Evolutionary conservation across 371 early-diverging fungal genomes (phyloP).

Genomic region (Chytridiales sp.): DNA sequence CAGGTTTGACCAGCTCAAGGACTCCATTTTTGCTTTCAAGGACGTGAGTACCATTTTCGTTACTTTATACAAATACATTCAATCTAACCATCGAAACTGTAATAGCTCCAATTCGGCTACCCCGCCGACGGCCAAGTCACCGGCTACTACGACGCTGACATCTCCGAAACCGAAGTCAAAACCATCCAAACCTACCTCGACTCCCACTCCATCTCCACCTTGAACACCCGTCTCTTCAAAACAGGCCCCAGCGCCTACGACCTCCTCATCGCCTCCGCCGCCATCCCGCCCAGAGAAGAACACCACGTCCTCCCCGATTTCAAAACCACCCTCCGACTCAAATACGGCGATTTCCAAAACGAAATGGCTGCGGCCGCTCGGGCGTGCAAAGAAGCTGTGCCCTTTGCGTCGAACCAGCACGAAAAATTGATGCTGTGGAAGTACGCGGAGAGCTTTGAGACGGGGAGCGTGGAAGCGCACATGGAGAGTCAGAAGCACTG

Average conservation of each 20-base stretch:
- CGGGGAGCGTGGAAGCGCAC: slow-evolving; percentile 60
- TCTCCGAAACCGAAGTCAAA: slow-evolving; percentile 55
- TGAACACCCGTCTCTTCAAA: slow-evolving; percentile 53
- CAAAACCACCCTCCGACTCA: slow-evolving; percentile 44
- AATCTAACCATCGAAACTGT: not conserved
- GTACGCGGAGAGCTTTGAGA: slow-evolving; percentile 52
- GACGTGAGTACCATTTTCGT: slow-evolving; percentile 36
- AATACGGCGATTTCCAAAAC: slow-evolving; percentile 51
- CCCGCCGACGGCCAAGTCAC: slow-evolving; percentile 62
- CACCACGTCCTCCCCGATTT: slow-evolving; percentile 22
- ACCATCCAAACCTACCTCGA: slow-evolving; percentile 53
- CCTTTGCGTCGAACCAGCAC: slow-evolving; percentile 53
- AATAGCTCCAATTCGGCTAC: slow-evolving; percentile 53
- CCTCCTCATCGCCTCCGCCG: slow-evolving; percentile 45
- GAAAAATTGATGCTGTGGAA: slow-evolving; percentile 55
- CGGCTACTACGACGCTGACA: slow-evolving; percentile 54
- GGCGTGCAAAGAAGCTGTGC: slow-evolving; percentile 47
- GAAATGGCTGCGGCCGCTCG: slow-evolving; percentile 49
- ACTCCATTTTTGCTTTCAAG: slow-evolving; percentile 45
- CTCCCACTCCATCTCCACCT: slow-evolving; percentile 29
- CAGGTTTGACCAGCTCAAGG: slow-evolving; percentile 37
- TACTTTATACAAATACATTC: not conserved
- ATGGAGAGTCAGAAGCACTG: slow-evolving; percentile 59
- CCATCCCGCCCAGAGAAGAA: slow-evolving; percentile 6
- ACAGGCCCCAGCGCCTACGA: slow-evolving; percentile 32